Conservation (phyloP, 2,329 filamentous ascomycete genomes). For the Cladosporium austrohemisphaericum region DNA sequence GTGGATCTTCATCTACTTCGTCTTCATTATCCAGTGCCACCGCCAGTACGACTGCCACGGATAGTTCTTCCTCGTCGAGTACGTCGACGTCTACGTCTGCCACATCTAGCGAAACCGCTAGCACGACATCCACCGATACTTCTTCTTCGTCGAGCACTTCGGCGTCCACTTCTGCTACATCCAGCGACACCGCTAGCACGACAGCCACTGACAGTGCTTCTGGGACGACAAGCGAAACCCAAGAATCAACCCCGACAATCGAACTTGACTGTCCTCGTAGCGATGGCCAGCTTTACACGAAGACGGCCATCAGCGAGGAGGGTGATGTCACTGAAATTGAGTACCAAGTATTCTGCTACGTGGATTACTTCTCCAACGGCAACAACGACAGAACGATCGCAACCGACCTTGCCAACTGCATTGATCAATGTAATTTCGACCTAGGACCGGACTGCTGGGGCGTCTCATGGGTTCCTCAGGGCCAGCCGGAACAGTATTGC, state of each 20-base stretch:
- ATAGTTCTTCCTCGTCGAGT: background rate
- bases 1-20: slow-evolving; percentile 1
- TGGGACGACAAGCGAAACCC: no score
- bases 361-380: background rate
- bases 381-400: background rate
- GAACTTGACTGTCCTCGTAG: slow-evolving; percentile 6
- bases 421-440: slow-evolving; percentile 11
- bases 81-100: slow-evolving; percentile 3
- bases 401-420: slow-evolving; percentile 5
- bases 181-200: background rate
- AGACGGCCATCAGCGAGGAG: background rate
- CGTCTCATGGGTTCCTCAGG: slow-evolving; percentile 2
- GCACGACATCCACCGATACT: background rate
- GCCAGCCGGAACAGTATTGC: slow-evolving; percentile 11
- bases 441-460: slow-evolving; percentile 2
- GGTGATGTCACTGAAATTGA: background rate
- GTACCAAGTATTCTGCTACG: slow-evolving; percentile 13
- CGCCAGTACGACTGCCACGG: slow-evolving; percentile 1
- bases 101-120: background rate
- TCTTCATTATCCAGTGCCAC: slow-evolving; percentile 1
- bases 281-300: slow-evolving; percentile 3
- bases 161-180: slow-evolving; percentile 1
- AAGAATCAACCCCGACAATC: no score
- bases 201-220: background rate
- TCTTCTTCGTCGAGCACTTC: slow-evolving; percentile 1